A percentile compares a stretch with the other conserved stretches of the same genome.
Evolutionary conservation across 371 early-diverging fungal genomes (phyloP).

Genomic region (Syncephalastrum sp.): DNA sequence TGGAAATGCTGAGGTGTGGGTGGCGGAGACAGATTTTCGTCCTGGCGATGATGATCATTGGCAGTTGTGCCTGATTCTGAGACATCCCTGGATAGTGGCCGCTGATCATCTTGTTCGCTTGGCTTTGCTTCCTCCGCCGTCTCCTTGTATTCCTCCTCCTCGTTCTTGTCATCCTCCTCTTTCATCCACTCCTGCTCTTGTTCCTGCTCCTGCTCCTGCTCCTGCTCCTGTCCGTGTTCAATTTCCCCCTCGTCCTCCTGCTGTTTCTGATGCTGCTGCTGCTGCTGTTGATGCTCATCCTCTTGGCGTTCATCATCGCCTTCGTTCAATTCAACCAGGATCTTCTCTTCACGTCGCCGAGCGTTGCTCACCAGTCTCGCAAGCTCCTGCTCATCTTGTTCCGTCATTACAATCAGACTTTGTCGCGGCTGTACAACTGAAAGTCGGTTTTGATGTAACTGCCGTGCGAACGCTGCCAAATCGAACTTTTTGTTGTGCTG

Average conservation of each 20-base stretch:
- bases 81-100: too few relatives aligned
- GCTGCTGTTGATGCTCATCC: background rate
- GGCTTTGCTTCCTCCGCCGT: background rate
- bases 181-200: too few relatives aligned
- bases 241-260: too few relatives aligned
- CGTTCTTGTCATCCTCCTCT: background rate
- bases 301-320: background rate
- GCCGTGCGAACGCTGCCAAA: conserved; percentile 35
- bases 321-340: background rate
- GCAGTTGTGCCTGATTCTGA: too few relatives aligned
- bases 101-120: too few relatives aligned
- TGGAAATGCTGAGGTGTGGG: background rate
- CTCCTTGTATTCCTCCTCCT: background rate
- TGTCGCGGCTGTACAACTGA: conserved; percentile 37
- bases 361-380: conserved; percentile 20
- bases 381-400: conserved; percentile 41
- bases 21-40: too few relatives aligned
- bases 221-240: background rate
- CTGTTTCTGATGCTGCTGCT: background rate
- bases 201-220: background rate
- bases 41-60: too few relatives aligned
- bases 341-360: background rate
- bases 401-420: conserved; percentile 34
- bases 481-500: conserved; percentile 19
- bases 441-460: conserved; percentile 37